Evolutionary conservation across 495 filamentous ascomycete species (phyloP), one percentile per base, ranked within the genome.

Genomic region (Friedmanniomyces endolithicus): DNA sequence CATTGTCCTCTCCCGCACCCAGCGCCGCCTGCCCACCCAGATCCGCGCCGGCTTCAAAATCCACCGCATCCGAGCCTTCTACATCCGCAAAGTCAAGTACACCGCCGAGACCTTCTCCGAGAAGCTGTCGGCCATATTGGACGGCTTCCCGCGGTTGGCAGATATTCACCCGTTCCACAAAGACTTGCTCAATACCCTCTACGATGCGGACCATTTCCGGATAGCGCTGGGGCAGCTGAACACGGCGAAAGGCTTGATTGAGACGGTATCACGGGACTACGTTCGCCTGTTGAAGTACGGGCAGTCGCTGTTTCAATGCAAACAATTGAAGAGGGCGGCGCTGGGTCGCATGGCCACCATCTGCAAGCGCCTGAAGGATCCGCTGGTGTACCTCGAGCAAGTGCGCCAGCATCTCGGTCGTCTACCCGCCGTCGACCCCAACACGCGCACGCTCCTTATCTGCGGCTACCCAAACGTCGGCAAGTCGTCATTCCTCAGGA

Each of bases 81-180:
- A 95, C 67, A 95, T 89, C 55, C 79, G 92, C 67, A 97, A 98
- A 72, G 92, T 97, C 77, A 98, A 97, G 70, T 97, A 86, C 69
- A 97, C 92, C n/a, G 83, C 90, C 65, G 90, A 96, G 71, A 96
- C 92, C 40, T 96, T 96, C 70, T 80, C 81, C 51, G 92, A 98
- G 63, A 95, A 97, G 73, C 81, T 98, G 55, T 82, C 79, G 57
- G 75, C 81, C 29, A 95, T 95, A 64, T 79, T 96, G 55, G 84
- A 90, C 68, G 89, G 87, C 63, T 98, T 98, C 66, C 92, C 92
- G 29, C 75, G 88, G n/a, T 74, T 98, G 33, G 81, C 87, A 59
- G 92, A 98, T 65, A 90, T 96, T 68, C 92, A 98, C 68, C 92
- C 92, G 40, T 98, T 98, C 76, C 92, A 90, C 71, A 88, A 88